Evolutionary conservation across 2,329 filamentous ascomycete species (phyloP), one percentile per base, ranked within the genome.

Genomic region (Cladophialophora carrionii): DNA sequence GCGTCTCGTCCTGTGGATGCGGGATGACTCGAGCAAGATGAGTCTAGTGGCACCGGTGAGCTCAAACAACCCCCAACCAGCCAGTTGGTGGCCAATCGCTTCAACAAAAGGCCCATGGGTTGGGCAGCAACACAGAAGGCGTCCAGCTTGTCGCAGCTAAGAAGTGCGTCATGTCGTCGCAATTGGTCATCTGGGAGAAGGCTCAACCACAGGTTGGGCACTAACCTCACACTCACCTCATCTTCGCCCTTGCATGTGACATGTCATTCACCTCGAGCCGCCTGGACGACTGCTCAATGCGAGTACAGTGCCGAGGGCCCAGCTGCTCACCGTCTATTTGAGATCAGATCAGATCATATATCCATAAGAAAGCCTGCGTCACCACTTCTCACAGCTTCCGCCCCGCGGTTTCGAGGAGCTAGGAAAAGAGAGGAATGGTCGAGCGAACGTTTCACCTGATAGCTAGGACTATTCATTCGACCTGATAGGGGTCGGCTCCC

Each of bases 241-340:
- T 34, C 55, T 53, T 46, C 34, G 48, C 4, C 22, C 24, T 51
- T 57, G 59, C 60, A 66, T 66, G 64, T 66, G 64, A 66, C 60
- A 52, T 60, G 61, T 60, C 59, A 60, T 48, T 26, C 53, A 6
- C 53, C 37, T 54, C 54, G 60, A 62, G 43, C 32, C 41, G 52
- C 60, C 26, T 29, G 26, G 3, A 29, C 26, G 26, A 29, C n/a
- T n/a, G n/a, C n/a, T n/a, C n/a, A n/a, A n/a, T n/a, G n/a, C n/a
- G n/a, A 6, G 26, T 29, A 29, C 26, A 29, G 26, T 29, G n/a
- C n/a, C n/a, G n/a, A n/a, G n/a, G n/a, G n/a, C 6, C 26, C 26
- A 29, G 24, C n/a, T 37, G 54, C 55, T 52, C 61, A 57, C 61
- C 55, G 61, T 63, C 61, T 61, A n/a, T 55, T 55, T 22, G 31